A percentile compares a stretch with the other conserved stretches of the same genome.
These are phyloP conservation scores for Moesziomyces globuligerus DNA, from an alignment of 1,284 basidiomycete genomes.

Conservation along the genomic window DNA sequence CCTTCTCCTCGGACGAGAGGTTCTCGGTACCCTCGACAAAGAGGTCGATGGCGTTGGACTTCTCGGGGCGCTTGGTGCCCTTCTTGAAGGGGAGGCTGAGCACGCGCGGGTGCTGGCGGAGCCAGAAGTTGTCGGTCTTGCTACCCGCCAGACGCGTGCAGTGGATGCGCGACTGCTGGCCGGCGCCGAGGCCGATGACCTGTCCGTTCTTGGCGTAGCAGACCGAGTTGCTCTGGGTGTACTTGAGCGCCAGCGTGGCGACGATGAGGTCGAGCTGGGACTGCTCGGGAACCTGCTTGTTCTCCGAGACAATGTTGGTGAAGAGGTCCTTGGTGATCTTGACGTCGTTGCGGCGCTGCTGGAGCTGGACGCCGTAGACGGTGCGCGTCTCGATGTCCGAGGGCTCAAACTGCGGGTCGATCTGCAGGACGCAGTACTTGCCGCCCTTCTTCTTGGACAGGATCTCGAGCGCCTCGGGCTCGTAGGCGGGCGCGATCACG, in stretches of 20 bases:
- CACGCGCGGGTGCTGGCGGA: constrained; percentile 93
- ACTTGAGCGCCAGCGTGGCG: constrained; percentile 95
- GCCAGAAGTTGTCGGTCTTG: constrained; percentile 99
- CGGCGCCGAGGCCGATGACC: constrained; percentile 94
- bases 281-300: constrained; percentile 73
- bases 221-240: constrained; percentile 99
- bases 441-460: constrained; percentile 96
- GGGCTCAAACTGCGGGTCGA: constrained; percentile 63
- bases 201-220: constrained; percentile 93
- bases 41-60: constrained; percentile 96
- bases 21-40: constrained; percentile 82
- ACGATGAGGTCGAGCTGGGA: constrained; percentile 64
- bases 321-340: constrained; percentile 87
- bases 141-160: constrained; percentile 96
- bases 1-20: constrained; percentile 73
- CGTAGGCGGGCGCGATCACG: constrained; percentile 94
- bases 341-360: constrained; percentile 90
- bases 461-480: constrained; percentile 86
- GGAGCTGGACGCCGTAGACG: constrained; percentile 90
- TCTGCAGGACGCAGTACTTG: constrained; percentile 92
- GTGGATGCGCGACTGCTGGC: constrained; percentile 98
- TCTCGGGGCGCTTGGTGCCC: constrained; percentile 95
- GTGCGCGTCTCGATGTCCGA: constrained; percentile 82
- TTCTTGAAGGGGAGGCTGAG: constrained; percentile 94
- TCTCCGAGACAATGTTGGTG: constrained; percentile 85